Evolutionary conservation across 208 protist species (phyloP).

Genomic region (Trypanosoma vivax): DNA sequence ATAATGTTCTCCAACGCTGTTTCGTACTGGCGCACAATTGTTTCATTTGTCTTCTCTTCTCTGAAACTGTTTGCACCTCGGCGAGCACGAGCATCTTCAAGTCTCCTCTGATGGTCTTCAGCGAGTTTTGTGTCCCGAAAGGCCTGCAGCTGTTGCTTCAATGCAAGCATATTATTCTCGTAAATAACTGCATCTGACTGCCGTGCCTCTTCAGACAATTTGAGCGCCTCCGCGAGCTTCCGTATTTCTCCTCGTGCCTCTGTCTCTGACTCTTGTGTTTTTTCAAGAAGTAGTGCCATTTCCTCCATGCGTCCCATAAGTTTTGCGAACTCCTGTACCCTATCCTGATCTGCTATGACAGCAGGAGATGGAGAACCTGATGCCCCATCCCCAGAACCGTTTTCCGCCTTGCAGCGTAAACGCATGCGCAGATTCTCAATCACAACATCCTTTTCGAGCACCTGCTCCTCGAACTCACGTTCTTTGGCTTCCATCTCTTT

Average conservation of each 20-base stretch:
- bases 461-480: constrained; percentile 72
- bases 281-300: constrained; percentile 60
- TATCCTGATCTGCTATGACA: constrained; percentile 26
- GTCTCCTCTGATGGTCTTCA: constrained; percentile 55
- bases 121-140: constrained; percentile 57
- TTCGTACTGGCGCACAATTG: constrained; percentile 72
- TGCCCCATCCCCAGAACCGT: constrained; percentile 22
- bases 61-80: constrained; percentile 23
- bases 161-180: constrained; percentile 56
- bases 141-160: constrained; percentile 54
- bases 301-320: constrained; percentile 77
- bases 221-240: constrained; percentile 51
- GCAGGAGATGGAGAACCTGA: constrained; percentile 3
- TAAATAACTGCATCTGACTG: constrained; percentile 60
- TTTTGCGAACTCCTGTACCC: constrained; percentile 53
- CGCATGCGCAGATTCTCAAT: constrained; percentile 71
- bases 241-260: constrained; percentile 56
- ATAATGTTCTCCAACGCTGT: constrained; percentile 64
- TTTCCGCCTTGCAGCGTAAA: constrained; percentile 39
- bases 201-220: constrained; percentile 55
- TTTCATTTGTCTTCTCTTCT: constrained; percentile 58
- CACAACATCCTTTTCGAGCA: constrained; percentile 70
- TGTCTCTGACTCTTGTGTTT: constrained; percentile 60
- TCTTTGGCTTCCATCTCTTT: constrained; percentile 84
- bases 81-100: constrained; percentile 21